Evolutionary conservation across 108 stramenopile species (phyloP).

Genomic region (Stephanodiscus triporus): DNA sequence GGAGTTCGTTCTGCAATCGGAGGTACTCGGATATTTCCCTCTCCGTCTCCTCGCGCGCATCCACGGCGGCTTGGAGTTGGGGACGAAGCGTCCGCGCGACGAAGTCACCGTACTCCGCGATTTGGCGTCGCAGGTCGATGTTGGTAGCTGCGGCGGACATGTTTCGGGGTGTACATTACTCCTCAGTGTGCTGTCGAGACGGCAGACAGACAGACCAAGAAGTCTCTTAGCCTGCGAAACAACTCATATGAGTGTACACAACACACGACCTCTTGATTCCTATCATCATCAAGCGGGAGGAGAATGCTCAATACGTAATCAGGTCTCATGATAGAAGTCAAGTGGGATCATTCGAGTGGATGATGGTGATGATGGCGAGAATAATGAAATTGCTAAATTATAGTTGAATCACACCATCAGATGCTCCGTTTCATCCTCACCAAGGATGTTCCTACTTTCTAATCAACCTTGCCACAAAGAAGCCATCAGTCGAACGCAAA

Average conservation of each 20-base stretch:
- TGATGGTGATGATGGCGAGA: neutral
- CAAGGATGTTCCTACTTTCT: constrained; percentile 20
- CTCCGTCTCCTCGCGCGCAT: constrained; percentile 45
- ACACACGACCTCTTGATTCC: no score
- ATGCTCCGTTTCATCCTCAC: neutral
- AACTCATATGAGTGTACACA: no score
- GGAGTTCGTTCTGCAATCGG: constrained; percentile 31
- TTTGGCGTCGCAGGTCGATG: constrained; percentile 31
- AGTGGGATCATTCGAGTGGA: neutral
- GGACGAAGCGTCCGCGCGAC: constrained; percentile 49
- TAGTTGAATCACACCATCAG: neutral
- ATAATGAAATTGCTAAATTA: neutral
- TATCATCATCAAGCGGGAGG: no score
- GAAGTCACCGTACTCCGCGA: constrained; percentile 47
- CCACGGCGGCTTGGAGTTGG: constrained; percentile 45
- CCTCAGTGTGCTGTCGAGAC: no score
- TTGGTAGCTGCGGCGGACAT: no score
- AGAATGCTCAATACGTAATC: no score
- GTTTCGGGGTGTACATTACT: no score
- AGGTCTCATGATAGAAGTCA: no score
- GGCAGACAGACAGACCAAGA: no score
- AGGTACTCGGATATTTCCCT: constrained; percentile 49
- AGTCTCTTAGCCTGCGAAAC: no score
- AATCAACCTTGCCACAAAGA: constrained; percentile 75
- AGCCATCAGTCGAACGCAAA: constrained; percentile 70